Percentiles rank a stretch among this genome's conserved stretches.
These are phyloP conservation scores for Penicillium sp. DNA, from an alignment of 2,329 filamentous ascomycete genomes.

Conservation along the genomic window DNA sequence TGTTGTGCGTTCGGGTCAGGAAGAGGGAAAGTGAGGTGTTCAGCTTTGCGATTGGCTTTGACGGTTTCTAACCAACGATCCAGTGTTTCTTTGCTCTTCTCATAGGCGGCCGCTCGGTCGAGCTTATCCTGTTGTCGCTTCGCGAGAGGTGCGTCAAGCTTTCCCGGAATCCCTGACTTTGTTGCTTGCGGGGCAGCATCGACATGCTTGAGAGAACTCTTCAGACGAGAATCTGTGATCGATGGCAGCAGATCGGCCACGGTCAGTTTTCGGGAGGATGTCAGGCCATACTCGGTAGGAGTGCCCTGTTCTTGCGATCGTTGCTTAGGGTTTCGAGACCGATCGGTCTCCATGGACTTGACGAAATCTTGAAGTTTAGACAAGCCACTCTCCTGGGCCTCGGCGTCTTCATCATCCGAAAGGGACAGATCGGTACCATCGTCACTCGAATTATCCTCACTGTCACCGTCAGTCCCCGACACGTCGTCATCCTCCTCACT, in stretches of 20 bases:
- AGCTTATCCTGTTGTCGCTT: slow-evolving; percentile 81
- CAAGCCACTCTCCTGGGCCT: slow-evolving; percentile 47
- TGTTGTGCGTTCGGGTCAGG: slow-evolving; percentile 60
- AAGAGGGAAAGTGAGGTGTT: slow-evolving; percentile 83
- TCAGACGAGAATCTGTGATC: slow-evolving; percentile 67
- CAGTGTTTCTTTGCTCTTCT: slow-evolving; percentile 86
- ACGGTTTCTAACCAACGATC: slow-evolving; percentile 92
- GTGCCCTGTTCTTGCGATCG: slow-evolving; percentile 54
- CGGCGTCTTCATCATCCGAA: slow-evolving; percentile 48
- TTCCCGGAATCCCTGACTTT: slow-evolving; percentile 56
- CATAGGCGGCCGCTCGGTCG: slow-evolving; percentile 74
- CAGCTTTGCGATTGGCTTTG: slow-evolving; percentile 84
- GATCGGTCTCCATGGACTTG: slow-evolving; percentile 53
- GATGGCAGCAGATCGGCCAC: slow-evolving; percentile 69
- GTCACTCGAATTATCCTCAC: slow-evolving; percentile 39
- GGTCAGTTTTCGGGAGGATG: slow-evolving; percentile 61
- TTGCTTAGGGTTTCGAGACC: slow-evolving; percentile 26
- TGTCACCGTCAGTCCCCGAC: slow-evolving; percentile 42
- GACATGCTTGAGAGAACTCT: slow-evolving; percentile 72
- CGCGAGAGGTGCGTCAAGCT: slow-evolving; percentile 74
- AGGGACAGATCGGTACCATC: slow-evolving; percentile 28
- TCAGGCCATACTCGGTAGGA: slow-evolving; percentile 55
- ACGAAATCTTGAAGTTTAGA: slow-evolving; percentile 64
- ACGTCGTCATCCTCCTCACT: slow-evolving; percentile 32
- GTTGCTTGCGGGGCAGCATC: slow-evolving; percentile 42